phyloP scores from a whole-genome alignment of 345 rosid species.

The Clausena lansium region DNA sequence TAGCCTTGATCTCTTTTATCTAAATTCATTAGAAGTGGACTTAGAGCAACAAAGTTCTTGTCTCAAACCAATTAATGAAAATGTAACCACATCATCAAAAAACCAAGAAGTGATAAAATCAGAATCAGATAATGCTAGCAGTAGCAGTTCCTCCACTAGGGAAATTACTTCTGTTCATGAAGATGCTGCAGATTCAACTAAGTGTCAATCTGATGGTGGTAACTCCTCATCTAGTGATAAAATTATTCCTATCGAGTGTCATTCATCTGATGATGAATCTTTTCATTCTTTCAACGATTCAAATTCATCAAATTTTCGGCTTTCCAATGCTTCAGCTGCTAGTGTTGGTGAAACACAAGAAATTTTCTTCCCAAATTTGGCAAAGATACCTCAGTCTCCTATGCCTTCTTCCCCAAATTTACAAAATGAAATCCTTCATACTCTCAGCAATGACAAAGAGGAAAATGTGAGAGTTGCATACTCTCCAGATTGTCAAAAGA shows the following conservation, averaged over 20 bases:
- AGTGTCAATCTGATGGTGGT: conserved; percentile 42
- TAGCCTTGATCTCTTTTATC: conserved; percentile 63
- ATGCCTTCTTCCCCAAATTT: conserved; percentile 8
- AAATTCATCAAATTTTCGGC: conserved; percentile 40
- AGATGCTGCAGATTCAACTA: conserved; percentile 32
- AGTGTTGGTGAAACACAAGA: conserved; percentile 38
- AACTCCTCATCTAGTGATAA: conserved; percentile 29
- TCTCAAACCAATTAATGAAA: conserved; percentile 26
- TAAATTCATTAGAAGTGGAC: conserved; percentile 59
- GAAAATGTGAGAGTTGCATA: not conserved
- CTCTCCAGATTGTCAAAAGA: conserved; percentile 22
- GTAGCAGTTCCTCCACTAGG: conserved; percentile 57
- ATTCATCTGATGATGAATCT: conserved; percentile 77
- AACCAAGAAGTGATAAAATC: conserved; percentile 25
- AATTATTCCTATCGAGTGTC: conserved; percentile 33
- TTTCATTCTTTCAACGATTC: conserved; percentile 76
- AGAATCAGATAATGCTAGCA: conserved; percentile 50
- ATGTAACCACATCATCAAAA: conserved; percentile 18
- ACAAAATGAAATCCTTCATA: not conserved
- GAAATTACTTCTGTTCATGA: conserved; percentile 66
- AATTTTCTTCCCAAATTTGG: conserved; percentile 24
- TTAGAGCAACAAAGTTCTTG: conserved; percentile 55
- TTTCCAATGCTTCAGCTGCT: conserved; percentile 66
- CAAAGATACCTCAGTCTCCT: conserved; percentile 24
- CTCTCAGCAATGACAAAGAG: not conserved